Percentiles rank a stretch among this genome's conserved stretches.
Evolutionary conservation across 352 stramenopile genomes (phyloP).

Genomic region (Phytophthora aleatoria): DNA sequence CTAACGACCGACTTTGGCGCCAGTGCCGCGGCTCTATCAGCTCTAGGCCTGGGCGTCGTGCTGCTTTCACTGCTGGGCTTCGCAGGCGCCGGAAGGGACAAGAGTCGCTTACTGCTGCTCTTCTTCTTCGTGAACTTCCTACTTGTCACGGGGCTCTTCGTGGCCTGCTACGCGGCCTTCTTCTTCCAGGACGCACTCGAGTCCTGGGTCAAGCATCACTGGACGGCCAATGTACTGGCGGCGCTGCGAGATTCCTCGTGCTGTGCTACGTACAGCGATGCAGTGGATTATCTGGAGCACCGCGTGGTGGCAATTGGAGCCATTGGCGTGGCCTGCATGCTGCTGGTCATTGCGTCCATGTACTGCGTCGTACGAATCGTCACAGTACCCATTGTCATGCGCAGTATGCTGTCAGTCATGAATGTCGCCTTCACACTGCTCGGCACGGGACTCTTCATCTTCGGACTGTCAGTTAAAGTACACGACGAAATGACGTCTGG

Average conservation of each 20-base stretch:
- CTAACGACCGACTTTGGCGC: slow-evolving; percentile 51
- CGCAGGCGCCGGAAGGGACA: slow-evolving; percentile 64
- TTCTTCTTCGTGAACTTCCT: slow-evolving; percentile 84
- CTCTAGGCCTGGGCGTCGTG: slow-evolving; percentile 49
- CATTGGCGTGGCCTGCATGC: slow-evolving; percentile 51
- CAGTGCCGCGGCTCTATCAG: slow-evolving; percentile 52
- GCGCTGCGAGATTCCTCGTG: slow-evolving; percentile 51
- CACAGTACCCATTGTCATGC: slow-evolving; percentile 88
- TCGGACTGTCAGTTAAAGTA: slow-evolving; percentile 60
- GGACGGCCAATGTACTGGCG: slow-evolving; percentile 48
- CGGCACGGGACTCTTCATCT: slow-evolving; percentile 59
- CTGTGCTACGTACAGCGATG: slow-evolving; percentile 61
- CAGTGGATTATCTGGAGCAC: slow-evolving; percentile 52
- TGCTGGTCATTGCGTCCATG: slow-evolving; percentile 58
- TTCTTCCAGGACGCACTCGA: slow-evolving; percentile 68
- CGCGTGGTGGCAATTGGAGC: slow-evolving; percentile 54
- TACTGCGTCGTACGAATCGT: slow-evolving; percentile 87
- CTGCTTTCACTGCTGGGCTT: slow-evolving; percentile 68
- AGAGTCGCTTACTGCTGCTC: slow-evolving; percentile 66
- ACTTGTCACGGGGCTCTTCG: slow-evolving; percentile 62
- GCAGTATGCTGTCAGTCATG: slow-evolving; percentile 78
- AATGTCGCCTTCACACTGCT: slow-evolving; percentile 75
- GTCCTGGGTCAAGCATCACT: slow-evolving; percentile 83
- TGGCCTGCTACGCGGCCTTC: slow-evolving; percentile 67
- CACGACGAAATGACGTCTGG: slow-evolving; percentile 70